These are phyloP conservation scores for Eimeria sp. DNA, from an alignment of 169 alveolate species.

Conservation along the genomic window DNA sequence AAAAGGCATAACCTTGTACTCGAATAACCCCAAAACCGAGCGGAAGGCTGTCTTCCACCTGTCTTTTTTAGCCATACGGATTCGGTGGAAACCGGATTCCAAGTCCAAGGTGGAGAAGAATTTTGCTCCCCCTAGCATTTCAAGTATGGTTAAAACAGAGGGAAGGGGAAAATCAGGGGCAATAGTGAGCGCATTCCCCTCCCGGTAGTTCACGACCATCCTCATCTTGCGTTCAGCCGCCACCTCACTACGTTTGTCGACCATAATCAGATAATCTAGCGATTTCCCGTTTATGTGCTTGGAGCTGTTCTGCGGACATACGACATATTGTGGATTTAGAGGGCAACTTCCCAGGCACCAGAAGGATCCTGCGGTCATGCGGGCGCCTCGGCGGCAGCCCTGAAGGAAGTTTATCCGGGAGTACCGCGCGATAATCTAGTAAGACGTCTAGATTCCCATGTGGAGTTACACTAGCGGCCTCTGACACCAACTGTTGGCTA, in stretches of 20 bases:
- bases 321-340: background rate
- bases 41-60: background rate
- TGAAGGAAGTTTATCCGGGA: background rate
- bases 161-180: background rate
- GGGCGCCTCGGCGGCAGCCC: background rate
- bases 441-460: background rate
- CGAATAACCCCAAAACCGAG: background rate
- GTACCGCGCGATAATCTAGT: background rate
- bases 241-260: background rate
- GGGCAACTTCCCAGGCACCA: background rate
- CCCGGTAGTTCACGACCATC: background rate
- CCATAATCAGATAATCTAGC: background rate
- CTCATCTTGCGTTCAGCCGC: background rate
- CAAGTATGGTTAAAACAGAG: background rate
- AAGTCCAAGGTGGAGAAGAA: background rate
- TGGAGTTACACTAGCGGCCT: background rate
- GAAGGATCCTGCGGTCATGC: background rate
- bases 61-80: background rate
- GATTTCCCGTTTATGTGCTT: background rate
- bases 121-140: background rate
- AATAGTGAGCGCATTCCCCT: background rate
- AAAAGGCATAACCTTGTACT: background rate
- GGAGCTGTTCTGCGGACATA: background rate
- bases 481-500: background rate
- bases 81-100: background rate